Base-by-base conservation (phyloP, 352 stramenopile genomes). In the Phytophthora brassicae region DNA sequence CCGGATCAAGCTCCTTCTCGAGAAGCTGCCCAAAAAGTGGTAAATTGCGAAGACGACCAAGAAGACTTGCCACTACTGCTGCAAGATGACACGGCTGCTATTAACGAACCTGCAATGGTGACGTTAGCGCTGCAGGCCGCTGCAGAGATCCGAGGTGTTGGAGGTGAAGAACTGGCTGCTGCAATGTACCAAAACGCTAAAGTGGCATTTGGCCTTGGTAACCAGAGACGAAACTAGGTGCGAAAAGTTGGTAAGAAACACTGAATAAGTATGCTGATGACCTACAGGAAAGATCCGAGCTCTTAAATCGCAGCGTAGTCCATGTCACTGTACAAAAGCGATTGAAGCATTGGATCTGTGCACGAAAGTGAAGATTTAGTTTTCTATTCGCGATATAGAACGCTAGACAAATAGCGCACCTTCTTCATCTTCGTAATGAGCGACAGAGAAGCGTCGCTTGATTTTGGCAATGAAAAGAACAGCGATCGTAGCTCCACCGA, bases 291-390 rank as follows among this genome's bases (percentile, higher is more conserved):
- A 3, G 17, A 24, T 7, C 19, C 19, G 28, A 3, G 38, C 46
- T 24, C 11, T 70, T 70, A 91, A 56, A 91, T 91, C 23, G 82
- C 82, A 29, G 82, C 82, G 43, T 90, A 90, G 65, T 89, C 79
- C 79, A 90, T 87, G 22, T 91, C 79, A 26, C 68, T 81, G 60
- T 77, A 84, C 39, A 89, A 67, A 16, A 91, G 60, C 36, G 78
- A 79, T 43, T 89, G 67, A 39, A 84, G 68, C 66, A 89, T 74
- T 36, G 66, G 72, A 42, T 84, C 68, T 17, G 71, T 33, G 14
- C 16, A 14, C 9, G 17, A 14, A 23, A 44, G 19, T 17, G 24
- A 44, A 6, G 6, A 12, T n/a, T 44, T 2, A 44, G n/a, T 17
- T 2, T 44, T 44, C 8, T 8, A 4, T 20, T 23, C 38, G 17